Base-by-base conservation (phyloP, 139 green algal species). In the Chlorella vulgaris region DNA sequence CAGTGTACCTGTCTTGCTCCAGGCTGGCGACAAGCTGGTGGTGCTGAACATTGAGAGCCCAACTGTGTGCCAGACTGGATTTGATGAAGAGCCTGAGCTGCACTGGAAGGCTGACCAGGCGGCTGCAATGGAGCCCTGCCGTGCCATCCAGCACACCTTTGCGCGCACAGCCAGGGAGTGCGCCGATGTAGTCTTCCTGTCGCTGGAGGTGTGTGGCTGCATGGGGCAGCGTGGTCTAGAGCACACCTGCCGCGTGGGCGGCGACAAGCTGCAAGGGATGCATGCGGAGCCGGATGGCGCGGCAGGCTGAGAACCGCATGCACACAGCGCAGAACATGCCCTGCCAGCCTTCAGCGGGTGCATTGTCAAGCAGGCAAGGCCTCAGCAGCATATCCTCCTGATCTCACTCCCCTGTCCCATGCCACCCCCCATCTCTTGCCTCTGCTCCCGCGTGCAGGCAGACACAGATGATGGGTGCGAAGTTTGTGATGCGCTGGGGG, bases 41-140 rank as follows among this genome's bases (percentile, higher is more conserved):
- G 91, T 97, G 51, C 63, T 97, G n/a, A 93, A 96, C 69, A 84
- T 94, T 29, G 74, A 90, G 22, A 91, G 85, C 29, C 83, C 93
- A 43, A 15, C 67, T 0, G 83, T 96, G 4, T 97, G 93, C 70
- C 82, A 96, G 70, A 91, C 89, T 2, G 93, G 93, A 0, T 63
- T 90, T 29, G 84, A 92, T 0, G 92, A 96, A 74, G 93, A 97
- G 77, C 58, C 91, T 13, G 93, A 97, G 85, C 66, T 94, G 47
- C 85, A 96, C 13, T 97, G 93, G 93, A 90, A 95, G 83, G 82
- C 81, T 13, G 93, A 97, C 80, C 65, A 85, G 69, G 70, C 87
- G 66, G 81, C 78, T 33, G 80, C 89, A 21, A 55, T 93, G 78
- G 80, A 62, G 51, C 87, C 88, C 3, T 97, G 93, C 84, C 33